These are phyloP conservation scores for Suillus tomentosus DNA, from an alignment of 768 basidiomycete species.

Conservation along the genomic window DNA sequence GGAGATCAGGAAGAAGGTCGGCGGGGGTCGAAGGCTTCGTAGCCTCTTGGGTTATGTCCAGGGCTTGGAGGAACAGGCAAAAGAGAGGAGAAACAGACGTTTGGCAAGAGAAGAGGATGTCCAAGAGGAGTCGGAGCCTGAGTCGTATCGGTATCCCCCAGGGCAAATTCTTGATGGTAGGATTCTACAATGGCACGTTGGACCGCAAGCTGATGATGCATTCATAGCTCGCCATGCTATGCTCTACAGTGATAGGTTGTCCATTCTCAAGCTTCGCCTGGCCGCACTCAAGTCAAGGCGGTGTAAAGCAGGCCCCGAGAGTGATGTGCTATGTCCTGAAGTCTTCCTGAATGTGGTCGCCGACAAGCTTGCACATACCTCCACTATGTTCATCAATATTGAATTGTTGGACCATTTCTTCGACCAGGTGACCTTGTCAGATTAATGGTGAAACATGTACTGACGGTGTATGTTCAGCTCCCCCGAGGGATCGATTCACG, in stretches of 20 bases:
- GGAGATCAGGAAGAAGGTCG: conserved; percentile 87
- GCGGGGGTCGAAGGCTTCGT: conserved; percentile 79
- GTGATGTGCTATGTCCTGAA: conserved; percentile 91
- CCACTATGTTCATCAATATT: conserved; percentile 98
- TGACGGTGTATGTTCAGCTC: conserved; percentile 58
- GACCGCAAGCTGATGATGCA: conserved; percentile 17
- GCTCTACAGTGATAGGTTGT: conserved; percentile 79
- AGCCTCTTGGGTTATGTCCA: conserved; percentile 81
- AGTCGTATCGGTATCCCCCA: conserved; percentile 89
- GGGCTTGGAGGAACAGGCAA: conserved; percentile 75
- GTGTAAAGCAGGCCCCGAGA: conserved; percentile 86
- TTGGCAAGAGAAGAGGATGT: conserved; percentile 43
- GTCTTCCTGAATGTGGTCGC: conserved; percentile 96
- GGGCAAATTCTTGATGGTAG: conserved; percentile 91
- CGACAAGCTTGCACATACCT: conserved; percentile 94
- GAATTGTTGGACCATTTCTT: conserved; percentile 98
- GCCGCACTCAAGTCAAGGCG: conserved; percentile 86
- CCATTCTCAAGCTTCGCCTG: conserved; percentile 83
- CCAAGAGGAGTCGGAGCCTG: conserved; percentile 49
- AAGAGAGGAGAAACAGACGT: conserved; percentile 57
- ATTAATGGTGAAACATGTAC: not conserved
- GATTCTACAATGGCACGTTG: conserved; percentile 26
- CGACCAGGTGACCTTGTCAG: conserved; percentile 69
- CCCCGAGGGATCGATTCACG: conserved; percentile 97
- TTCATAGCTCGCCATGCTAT: conserved; percentile 85